These are phyloP conservation scores for Yamadazyma mexicana DNA, from an alignment of 1,139 yeast species.

Conservation along the genomic window DNA sequence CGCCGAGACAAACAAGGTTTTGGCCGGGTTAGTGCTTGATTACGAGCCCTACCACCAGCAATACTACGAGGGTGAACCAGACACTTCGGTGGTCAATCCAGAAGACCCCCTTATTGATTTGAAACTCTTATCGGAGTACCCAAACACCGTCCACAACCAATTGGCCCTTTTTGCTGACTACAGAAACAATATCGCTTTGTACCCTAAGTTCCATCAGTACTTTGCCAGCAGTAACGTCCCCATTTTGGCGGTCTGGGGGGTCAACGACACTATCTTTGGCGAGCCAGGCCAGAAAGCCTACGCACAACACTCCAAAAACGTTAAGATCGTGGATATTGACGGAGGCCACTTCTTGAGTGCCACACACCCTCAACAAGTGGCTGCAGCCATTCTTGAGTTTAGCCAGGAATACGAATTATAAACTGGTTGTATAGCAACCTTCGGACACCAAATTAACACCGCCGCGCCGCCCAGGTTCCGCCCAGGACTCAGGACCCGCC, in stretches of 20 bases:
- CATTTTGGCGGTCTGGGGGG: slow-evolving; percentile 43
- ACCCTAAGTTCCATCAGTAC: slow-evolving; percentile 37
- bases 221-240: slow-evolving; percentile 35
- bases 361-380: slow-evolving; percentile 28
- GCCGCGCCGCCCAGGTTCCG: no score
- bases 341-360: slow-evolving; percentile 44
- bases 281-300: slow-evolving; percentile 37
- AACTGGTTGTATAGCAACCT: no score
- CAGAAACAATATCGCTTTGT: slow-evolving; percentile 27
- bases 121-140: slow-evolving; percentile 20
- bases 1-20: slow-evolving; percentile 11
- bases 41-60: slow-evolving; percentile 23
- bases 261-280: slow-evolving; percentile 35
- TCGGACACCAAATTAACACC: no score
- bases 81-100: slow-evolving; percentile 27
- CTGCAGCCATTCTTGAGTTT: slow-evolving; percentile 19
- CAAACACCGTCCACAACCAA: slow-evolving; percentile 29
- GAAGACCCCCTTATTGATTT: slow-evolving; percentile 30
- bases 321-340: slow-evolving; percentile 24
- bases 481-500: no score
- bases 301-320: slow-evolving; percentile 28
- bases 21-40: slow-evolving; percentile 17
- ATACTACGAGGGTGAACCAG: slow-evolving; percentile 28
- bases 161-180: slow-evolving; percentile 36
- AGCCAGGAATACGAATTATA: slow-evolving; percentile 11